Base-by-base conservation (phyloP, 116 monocot species). In the Zostera marina region DNA sequence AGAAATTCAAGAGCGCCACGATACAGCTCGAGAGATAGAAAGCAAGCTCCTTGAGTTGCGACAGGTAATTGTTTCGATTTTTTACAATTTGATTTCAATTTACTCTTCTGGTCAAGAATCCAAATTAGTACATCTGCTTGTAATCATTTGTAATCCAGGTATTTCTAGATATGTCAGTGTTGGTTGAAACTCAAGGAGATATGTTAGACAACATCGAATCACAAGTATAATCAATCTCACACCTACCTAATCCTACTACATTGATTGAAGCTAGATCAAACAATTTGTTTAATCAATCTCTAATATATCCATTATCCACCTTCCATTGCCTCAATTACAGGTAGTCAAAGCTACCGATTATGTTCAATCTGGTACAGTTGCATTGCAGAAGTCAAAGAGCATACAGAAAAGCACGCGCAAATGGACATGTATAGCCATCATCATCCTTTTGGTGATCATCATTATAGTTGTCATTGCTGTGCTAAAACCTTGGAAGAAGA, bases 31-130 rank as follows among this genome's bases (percentile, higher is more conserved):
- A 70, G 93, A 93, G 72, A 73, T 93, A 52, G 88, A 93, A 60
- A 87, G 79, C 53, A 87, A 81, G 71, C 93, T 93, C 66, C 84
- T 88, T 52, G 93, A 93, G 43, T 73, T 93, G 63, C 93, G 86
- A 63, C 87, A 92, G 92, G 92, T 92, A 80, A 21, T 47, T 61
- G n/a, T 32, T 32, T 13, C 4, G 26, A 54, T 20, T 12, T 61
- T 23, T 43, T n/a, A 42, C 42, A 3, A 8, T 2, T 47, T 7
- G 4, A 44, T 14, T 61, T 5, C 22, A 24, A 41, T 41, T 46
- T 53, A 6, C 9, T 41, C 19, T 32, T 32, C 5, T 32, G 32
- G n/a, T n/a, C n/a, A 32, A 5, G 32, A 32, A 32, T 32, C 32
- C 5, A 2, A 49, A 20, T 47, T 13, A 17, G 47, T 47, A 17